These are phyloP conservation scores for Colletotrichum noveboracense DNA, from an alignment of 2,329 filamentous ascomycete species.

Conservation along the genomic window DNA sequence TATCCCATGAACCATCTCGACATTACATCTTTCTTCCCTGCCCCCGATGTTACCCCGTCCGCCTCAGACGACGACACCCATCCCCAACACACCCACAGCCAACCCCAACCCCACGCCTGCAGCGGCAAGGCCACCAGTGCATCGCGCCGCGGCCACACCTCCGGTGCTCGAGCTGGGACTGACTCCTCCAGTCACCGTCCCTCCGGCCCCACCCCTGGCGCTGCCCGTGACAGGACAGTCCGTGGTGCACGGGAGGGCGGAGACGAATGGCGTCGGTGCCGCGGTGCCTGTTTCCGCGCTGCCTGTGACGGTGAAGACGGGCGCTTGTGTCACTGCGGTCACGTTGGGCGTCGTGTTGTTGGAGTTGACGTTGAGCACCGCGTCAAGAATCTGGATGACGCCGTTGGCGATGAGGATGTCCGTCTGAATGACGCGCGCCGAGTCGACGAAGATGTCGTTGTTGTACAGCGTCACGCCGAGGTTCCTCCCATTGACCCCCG, in stretches of 20 bases:
- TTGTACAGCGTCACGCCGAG: conserved; percentile 24
- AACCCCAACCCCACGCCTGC: conserved; percentile 12
- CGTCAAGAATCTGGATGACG: conserved; percentile 63
- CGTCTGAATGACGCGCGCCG: conserved; percentile 53
- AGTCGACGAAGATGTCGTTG: conserved; percentile 55
- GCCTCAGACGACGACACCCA: conserved; percentile 5
- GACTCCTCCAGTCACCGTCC: conserved; percentile 3
- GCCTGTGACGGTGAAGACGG: conserved; percentile 23
- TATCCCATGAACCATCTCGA: background rate
- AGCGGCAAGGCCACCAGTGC: background rate
- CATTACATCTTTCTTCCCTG: background rate
- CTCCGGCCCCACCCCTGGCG: background rate
- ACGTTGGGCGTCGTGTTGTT: conserved; percentile 34
- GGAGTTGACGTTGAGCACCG: conserved; percentile 45
- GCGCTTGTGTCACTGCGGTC: conserved; percentile 38
- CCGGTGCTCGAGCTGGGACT: conserved; percentile 3
- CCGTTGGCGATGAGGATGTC: conserved; percentile 64
- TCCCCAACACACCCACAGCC: conserved; percentile 1
- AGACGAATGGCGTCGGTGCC: conserved; percentile 45
- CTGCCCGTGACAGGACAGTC: conserved; percentile 38
- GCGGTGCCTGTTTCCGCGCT: conserved; percentile 23
- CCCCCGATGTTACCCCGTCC: background rate
- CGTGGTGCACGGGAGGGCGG: conserved; percentile 43
- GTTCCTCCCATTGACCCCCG: background rate
- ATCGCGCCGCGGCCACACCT: conserved; percentile 9